These are phyloP conservation scores for Sphaerobolus stellatus DNA, from an alignment of 1,284 basidiomycete genomes.

Conservation along the genomic window DNA sequence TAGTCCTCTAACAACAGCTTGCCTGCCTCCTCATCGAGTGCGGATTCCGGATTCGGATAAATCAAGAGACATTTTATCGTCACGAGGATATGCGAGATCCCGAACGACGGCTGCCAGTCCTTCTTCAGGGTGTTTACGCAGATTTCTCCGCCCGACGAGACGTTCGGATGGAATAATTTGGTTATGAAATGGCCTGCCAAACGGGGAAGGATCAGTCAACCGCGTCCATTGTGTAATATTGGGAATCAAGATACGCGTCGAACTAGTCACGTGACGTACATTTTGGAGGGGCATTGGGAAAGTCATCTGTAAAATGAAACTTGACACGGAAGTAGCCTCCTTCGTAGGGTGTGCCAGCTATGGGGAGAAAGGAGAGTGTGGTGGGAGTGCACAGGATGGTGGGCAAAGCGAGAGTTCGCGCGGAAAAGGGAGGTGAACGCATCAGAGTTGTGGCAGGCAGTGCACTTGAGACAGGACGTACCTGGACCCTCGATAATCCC, in stretches of 20 bases:
- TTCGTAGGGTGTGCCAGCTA: slow-evolving; percentile 88
- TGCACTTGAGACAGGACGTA: slow-evolving; percentile 33
- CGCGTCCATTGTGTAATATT: not conserved
- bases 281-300: slow-evolving; percentile 88
- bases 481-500: slow-evolving; percentile 81
- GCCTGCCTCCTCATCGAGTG: slow-evolving; percentile 92
- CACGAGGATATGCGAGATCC: slow-evolving; percentile 86
- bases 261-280: slow-evolving; percentile 52
- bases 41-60: slow-evolving; percentile 94
- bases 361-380: slow-evolving; percentile 15
- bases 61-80: slow-evolving; percentile 94
- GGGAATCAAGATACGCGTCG: slow-evolving; percentile 1
- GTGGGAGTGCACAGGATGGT: slow-evolving; percentile 13
- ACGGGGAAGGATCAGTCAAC: not conserved
- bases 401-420: slow-evolving; percentile 16
- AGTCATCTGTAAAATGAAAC: slow-evolving; percentile 87
- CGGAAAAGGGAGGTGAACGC: slow-evolving; percentile 29
- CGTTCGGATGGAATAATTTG: slow-evolving; percentile 97
- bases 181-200: slow-evolving; percentile 79
- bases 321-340: slow-evolving; percentile 88
- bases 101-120: slow-evolving; percentile 92
- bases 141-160: slow-evolving; percentile 87
- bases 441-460: not conserved
- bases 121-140: slow-evolving; percentile 98
- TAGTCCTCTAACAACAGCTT: slow-evolving; percentile 89